Base-by-base conservation (phyloP, 2,329 filamentous ascomycete genomes). In the Aspergillus pseudoterreus region DNA sequence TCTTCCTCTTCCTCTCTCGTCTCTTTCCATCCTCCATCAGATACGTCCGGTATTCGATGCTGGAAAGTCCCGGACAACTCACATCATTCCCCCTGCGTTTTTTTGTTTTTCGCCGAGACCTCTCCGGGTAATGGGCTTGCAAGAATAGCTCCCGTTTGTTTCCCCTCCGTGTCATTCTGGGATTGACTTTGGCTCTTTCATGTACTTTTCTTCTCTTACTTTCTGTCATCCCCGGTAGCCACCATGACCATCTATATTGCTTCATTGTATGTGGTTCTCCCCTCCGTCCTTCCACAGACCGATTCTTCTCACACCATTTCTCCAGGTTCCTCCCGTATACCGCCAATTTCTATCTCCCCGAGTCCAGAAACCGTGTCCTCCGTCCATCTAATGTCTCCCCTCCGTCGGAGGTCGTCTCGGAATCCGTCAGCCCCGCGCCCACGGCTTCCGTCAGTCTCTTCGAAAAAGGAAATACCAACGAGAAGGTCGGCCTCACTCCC, bases 241-340 rank as follows among this genome's bases (percentile, higher is more conserved):
- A 69, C 51, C 55, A 84, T 84, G 82, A 82, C 81, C 6, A 77
- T 82, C 66, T 82, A 83, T 58, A 77, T 83, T 46, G 80, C 78
- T 50, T 82, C 81, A 30, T 73, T 84, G 79, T 83, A 75, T 75
- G 49, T 39, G 14, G 15, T n/a, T 22, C 15, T 21, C 15, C 2
- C 32, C 21, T 17, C 35, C 43, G 24, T 19, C 12, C 45, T 35
- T 24, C 21, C 12, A 12, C 22, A 43, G 38, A n/a, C 17, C 27
- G 44, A 14, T 42, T 21, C 14, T 10, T n/a, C 12, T 33, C 6
- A 30, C 17, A 38, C 19, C 27, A 4, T 15, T 42, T 1, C 2
- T 24, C 3, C 46, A 96, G 92, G 51, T 96, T 96, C 68, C 82
- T 96, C 33, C 92, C 92, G 32, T 92, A 95, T 70, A 97, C 92